phyloP scores from a whole-genome alignment of 805 yeast genomes.

The Lachancea nothofagi region DNA sequence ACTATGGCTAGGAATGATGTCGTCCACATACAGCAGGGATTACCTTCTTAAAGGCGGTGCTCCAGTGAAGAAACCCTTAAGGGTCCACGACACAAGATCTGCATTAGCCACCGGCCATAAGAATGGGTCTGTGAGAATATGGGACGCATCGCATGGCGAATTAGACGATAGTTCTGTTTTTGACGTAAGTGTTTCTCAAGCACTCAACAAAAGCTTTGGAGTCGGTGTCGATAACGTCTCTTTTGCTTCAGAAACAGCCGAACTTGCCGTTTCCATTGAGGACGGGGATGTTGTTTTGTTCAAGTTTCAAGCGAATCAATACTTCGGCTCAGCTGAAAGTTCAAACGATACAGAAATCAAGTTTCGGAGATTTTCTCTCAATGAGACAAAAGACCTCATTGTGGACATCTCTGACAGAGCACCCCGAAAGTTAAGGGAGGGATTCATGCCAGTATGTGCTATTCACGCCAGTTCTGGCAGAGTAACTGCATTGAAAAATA shows the following conservation, averaged over 20 bases:
- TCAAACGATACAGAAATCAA: slow-evolving; percentile 16
- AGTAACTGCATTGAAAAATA: slow-evolving; percentile 59
- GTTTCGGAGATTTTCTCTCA: slow-evolving; percentile 25
- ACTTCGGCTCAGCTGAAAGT: slow-evolving; percentile 33
- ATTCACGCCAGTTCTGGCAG: slow-evolving; percentile 41
- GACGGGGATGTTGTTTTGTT: slow-evolving; percentile 73
- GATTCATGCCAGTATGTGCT: slow-evolving; percentile 53
- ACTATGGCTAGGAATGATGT: slow-evolving; percentile 77
- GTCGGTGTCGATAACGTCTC: slow-evolving; percentile 54
- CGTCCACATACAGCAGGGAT: slow-evolving; percentile 38
- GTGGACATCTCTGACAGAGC: slow-evolving; percentile 52
- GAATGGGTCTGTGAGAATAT: slow-evolving; percentile 74
- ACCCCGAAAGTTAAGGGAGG: slow-evolving; percentile 46
- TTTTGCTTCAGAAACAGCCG: slow-evolving; percentile 72
- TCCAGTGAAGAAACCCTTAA: slow-evolving; percentile 47
- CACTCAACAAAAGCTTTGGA: slow-evolving; percentile 42
- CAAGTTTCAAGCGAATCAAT: slow-evolving; percentile 55
- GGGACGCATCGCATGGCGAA: slow-evolving; percentile 80
- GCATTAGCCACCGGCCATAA: slow-evolving; percentile 77
- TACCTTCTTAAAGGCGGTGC: slow-evolving; percentile 74
- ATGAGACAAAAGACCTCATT: slow-evolving; percentile 21
- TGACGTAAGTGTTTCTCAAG: slow-evolving; percentile 50
- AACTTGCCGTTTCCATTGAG: slow-evolving; percentile 60
- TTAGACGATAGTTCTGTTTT: slow-evolving; percentile 52
- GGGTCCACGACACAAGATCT: slow-evolving; percentile 47